Base-by-base conservation (phyloP, 495 filamentous ascomycete species). In the Tuber umbilicatum region DNA sequence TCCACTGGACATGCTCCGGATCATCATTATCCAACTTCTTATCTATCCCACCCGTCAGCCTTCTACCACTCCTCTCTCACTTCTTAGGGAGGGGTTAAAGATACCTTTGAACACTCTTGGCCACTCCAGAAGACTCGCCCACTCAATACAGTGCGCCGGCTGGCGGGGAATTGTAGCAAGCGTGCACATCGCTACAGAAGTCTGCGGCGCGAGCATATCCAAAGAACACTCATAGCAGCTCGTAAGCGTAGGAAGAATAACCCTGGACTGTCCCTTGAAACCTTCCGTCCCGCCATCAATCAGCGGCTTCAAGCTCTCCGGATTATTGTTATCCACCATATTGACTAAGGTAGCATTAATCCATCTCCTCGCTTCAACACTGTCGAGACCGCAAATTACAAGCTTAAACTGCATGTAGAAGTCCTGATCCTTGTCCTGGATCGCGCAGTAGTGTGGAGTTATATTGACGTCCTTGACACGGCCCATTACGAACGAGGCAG, bases 371-470 rank as follows among this genome's bases (percentile, higher is more conserved):
- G 96, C 96, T 85, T 97, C 96, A 80, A 99, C 94, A 83, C 92
- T 97, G 84, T 99, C 96, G 68, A 99, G 86, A n/a, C 96, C 96
- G 83, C 95, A 99, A 68, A 99, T 88, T 67, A 99, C 86, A 50
- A 97, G 86, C 78, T 92, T 91, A 84, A 99, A 99, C 75, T 97
- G 93, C 93, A 94, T 95, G 85, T 99, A 99, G 81, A 96, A 99
- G 72, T 94, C 92, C 73, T 97, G 92, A 81, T 97, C 94, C 78
- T 94, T 97, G 85, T 99, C 96, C 82, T 99, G 96, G 79, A 99
- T 98, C 80, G 92, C 93, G 81, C 92, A 92, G 81, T 94, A 94
- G 83, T 94, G 92, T 0, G 96, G 92, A 2, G 92, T 97, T 81
- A 99, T 98, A 68, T 88, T 92, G 78, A 97, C 93, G 14, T 93